These are phyloP conservation scores for Jatropha multifida DNA, from an alignment of 441 rosid genomes.

Conservation along the genomic window DNA sequence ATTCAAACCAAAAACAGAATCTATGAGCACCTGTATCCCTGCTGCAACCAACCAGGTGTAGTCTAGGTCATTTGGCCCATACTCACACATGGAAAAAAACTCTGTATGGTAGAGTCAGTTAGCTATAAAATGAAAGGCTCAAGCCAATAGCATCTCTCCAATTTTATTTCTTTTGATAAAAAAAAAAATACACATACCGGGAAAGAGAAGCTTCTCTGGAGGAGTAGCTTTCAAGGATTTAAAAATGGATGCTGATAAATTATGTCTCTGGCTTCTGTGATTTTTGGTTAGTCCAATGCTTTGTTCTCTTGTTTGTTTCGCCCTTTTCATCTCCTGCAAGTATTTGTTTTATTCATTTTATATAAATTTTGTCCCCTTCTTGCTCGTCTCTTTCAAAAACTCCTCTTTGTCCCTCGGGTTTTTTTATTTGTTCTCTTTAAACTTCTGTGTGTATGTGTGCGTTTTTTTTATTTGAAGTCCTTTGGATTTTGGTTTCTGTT, in stretches of 20 bases:
- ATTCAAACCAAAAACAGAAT: background rate
- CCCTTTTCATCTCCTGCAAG: constrained; percentile 24
- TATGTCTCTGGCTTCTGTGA: background rate
- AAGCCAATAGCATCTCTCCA: background rate
- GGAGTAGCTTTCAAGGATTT: constrained; percentile 38
- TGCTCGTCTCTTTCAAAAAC: constrained; percentile 14
- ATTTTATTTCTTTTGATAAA: no score
- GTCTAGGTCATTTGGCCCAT: constrained; percentile 10
- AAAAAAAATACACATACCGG: no score
- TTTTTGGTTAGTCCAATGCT: constrained; percentile 41
- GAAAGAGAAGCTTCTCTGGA: constrained; percentile 12
- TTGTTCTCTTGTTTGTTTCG: constrained; percentile 32
- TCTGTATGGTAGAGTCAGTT: background rate
- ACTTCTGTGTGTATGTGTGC: background rate
- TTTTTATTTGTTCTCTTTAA: background rate
- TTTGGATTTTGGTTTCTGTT: constrained; percentile 10
- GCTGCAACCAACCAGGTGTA: background rate
- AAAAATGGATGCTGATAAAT: constrained; percentile 12
- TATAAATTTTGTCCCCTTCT: constrained; percentile 28
- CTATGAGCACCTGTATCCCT: background rate
- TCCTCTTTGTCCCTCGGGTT: constrained; percentile 17
- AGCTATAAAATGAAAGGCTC: background rate
- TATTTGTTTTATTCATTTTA: constrained; percentile 21
- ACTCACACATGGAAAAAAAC: background rate
- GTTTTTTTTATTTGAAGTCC: background rate